Evolutionary conservation across 805 yeast species (phyloP).

Genomic region (Wickerhamomyces rabaulensis): DNA sequence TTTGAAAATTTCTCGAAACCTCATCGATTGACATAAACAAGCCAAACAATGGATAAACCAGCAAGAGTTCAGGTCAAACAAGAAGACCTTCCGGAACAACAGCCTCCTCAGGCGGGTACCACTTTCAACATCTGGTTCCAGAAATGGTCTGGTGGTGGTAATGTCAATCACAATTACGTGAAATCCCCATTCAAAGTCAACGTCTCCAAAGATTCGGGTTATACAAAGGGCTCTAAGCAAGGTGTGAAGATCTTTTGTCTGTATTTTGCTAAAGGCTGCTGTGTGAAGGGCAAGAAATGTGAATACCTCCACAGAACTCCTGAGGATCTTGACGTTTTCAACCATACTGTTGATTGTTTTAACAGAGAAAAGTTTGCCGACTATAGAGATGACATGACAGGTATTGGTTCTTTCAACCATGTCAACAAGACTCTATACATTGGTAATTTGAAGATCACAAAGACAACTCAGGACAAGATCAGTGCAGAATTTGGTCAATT

Average conservation of each 20-base stretch:
- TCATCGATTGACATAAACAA: not conserved
- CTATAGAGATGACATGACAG: slow-evolving; percentile 90
- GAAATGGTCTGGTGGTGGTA: slow-evolving; percentile 70
- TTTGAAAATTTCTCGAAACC: not conserved
- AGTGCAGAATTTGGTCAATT: slow-evolving; percentile 58
- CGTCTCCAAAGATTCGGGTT: slow-evolving; percentile 63
- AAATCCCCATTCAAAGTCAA: slow-evolving; percentile 58
- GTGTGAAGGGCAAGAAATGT: slow-evolving; percentile 74
- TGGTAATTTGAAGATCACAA: slow-evolving; percentile 46
- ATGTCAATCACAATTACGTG: slow-evolving; percentile 29
- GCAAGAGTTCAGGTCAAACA: slow-evolving; percentile 78
- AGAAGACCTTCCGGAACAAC: slow-evolving; percentile 43
- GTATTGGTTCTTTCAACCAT: slow-evolving; percentile 75
- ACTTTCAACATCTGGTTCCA: slow-evolving; percentile 84
- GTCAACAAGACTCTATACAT: slow-evolving; percentile 74
- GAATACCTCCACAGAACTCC: slow-evolving; percentile 79
- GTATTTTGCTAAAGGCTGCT: slow-evolving; percentile 85
- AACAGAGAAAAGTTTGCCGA: slow-evolving; percentile 83
- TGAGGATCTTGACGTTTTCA: slow-evolving; percentile 45
- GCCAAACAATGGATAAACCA: slow-evolving; percentile 26
- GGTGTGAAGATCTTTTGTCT: slow-evolving; percentile 56
- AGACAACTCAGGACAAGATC: slow-evolving; percentile 32
- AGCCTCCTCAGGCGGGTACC: slow-evolving; percentile 77
- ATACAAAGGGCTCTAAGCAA: slow-evolving; percentile 58
- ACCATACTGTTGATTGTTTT: slow-evolving; percentile 78